Percentiles rank a stretch among this genome's conserved stretches.
Evolutionary conservation across 345 rosid species (phyloP).

Genomic region (Salix caprea): DNA sequence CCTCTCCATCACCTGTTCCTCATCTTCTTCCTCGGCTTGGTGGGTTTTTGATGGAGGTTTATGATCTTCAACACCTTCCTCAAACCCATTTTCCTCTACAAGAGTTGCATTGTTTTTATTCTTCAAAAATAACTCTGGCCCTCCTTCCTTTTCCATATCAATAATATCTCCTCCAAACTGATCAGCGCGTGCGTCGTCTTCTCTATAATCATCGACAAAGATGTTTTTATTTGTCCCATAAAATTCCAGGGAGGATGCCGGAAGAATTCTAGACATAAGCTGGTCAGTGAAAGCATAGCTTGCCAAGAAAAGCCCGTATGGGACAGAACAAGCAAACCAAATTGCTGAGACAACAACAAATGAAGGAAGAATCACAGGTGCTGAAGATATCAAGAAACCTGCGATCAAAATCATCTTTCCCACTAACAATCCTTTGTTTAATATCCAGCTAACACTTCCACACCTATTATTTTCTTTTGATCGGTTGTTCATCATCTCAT

Average conservation of each 20-base stretch:
- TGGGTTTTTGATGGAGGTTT: too few species aligned
- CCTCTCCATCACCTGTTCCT: constrained; percentile 15
- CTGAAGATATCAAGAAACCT: constrained; percentile 48
- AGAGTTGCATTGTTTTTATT: neutral
- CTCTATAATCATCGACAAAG: constrained; percentile 10
- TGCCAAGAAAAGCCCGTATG: constrained; percentile 57
- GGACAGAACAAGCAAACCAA: constrained; percentile 54
- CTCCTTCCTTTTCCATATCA: too few species aligned
- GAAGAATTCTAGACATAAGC: constrained; percentile 67
- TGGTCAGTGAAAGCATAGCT: constrained; percentile 64
- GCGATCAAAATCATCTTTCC: constrained; percentile 59
- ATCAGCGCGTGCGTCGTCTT: constrained; percentile 8
- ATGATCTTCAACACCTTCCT: neutral
- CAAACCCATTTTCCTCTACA: constrained; percentile 4
- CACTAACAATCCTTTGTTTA: constrained; percentile 39
- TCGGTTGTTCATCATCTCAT: constrained; percentile 19
- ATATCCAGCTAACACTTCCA: constrained; percentile 45
- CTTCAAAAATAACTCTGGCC: too few species aligned
- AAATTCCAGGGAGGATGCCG: constrained; percentile 14
- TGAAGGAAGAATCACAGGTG: constrained; percentile 63
- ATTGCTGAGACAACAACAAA: constrained; percentile 50
- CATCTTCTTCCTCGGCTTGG: neutral
- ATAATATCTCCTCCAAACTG: neutral
- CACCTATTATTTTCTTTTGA: constrained; percentile 13
- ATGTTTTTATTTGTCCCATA: neutral